Conservation (phyloP, 2,329 filamentous ascomycete species). For the Penicillium sp. region DNA sequence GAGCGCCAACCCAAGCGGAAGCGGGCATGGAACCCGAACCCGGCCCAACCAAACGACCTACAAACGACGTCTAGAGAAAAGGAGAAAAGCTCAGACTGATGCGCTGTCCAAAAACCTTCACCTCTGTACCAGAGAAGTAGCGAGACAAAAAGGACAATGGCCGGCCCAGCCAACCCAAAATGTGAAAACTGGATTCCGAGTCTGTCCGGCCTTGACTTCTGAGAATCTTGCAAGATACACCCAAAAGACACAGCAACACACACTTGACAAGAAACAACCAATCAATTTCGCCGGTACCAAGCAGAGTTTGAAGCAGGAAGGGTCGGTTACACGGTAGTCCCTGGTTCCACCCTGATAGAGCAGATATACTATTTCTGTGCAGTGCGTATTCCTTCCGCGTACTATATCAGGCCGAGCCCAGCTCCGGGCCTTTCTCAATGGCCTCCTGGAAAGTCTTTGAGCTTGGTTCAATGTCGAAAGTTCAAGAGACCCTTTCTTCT, state of each 20-base stretch:
- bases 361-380: neutral
- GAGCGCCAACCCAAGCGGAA: slow-evolving; percentile 8
- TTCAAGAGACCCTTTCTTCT: slow-evolving; percentile 13
- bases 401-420: slow-evolving; percentile 11
- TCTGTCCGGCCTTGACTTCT: slow-evolving; percentile 9
- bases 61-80: slow-evolving; percentile 16
- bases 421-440: slow-evolving; percentile 4
- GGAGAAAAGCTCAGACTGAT: neutral
- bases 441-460: slow-evolving; percentile 7
- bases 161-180: neutral
- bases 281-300: slow-evolving; percentile 9
- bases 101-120: slow-evolving; percentile 7
- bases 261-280: slow-evolving; percentile 11
- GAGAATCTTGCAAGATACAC: slow-evolving; percentile 4
- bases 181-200: slow-evolving; percentile 6
- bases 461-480: slow-evolving; percentile 17
- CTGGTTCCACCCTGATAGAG: slow-evolving; percentile 18
- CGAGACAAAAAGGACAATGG: slow-evolving; percentile 2
- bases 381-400: neutral
- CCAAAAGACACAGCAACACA: slow-evolving; percentile 3
- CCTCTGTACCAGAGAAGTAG: neutral
- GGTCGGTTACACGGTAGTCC: slow-evolving; percentile 19
- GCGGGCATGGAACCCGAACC: slow-evolving; percentile 20
- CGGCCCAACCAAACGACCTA: slow-evolving; percentile 19
- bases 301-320: neutral